Base-by-base conservation (phyloP, 306 rosid genomes). In the Pyrus pyrifolia region DNA sequence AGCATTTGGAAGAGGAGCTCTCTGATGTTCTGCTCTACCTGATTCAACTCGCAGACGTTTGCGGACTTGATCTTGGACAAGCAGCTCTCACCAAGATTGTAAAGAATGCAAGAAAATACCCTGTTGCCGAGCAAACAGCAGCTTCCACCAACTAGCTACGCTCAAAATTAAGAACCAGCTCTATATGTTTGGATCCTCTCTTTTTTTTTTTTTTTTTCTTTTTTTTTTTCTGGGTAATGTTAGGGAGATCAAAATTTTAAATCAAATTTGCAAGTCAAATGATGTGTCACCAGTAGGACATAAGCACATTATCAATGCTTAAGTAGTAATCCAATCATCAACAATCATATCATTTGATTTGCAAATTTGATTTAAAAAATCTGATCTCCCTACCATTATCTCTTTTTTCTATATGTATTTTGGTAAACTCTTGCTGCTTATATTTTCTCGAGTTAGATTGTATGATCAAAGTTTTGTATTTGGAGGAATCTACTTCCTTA, bases 1-100 rank as follows among this genome's bases (percentile, higher is more conserved):
- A 89, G 35, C 95, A 91, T 75, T 72, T 91, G 49, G 93, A 84
- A 77, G 97, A 91, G 75, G 97, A 91, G 80, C 83, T 91, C 46
- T 91, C 95, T 3, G 97, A 91, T 81, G 97, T 91, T 76, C 68
- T 89, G 80, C 91, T 89, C 4, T 91, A 91, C 81, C 77, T 91
- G 2, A 83, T 91, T 42, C 95, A 74, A 2, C 92, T 91, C 31
- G 89, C 97, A 31, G 95, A 91, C 80, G 91, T 84, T 49, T 89
- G 97, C 77, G 93, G 89, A 0, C 85, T 91, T 60, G 95, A 91
- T 83, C 91, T 91, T 77, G 95, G 91, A 52, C 90, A 88, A 75
- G 97, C 97, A 33, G 93, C 97, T 8, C 87, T 91, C 3, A 31
- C 89, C 0, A 91, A 91, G 80, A 77, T 90, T 22, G 72, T 86